Base-by-base conservation (phyloP, 495 filamentous ascomycete species). In the Peziza echinospora region DNA sequence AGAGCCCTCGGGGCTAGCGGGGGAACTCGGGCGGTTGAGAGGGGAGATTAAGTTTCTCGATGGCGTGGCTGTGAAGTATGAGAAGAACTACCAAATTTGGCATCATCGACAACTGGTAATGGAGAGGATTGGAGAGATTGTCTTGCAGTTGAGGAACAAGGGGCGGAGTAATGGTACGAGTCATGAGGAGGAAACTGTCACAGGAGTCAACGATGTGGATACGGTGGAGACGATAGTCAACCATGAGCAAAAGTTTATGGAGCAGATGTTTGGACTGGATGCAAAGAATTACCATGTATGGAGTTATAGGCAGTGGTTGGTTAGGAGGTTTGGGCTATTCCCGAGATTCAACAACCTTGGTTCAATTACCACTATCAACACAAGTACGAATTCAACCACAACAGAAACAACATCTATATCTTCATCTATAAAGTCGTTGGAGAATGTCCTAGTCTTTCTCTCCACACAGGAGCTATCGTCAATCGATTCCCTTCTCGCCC, bases 21-120 rank as follows among this genome's bases (percentile, higher is more conserved):
- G 74, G 43, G 68, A 79, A 49, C 70, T 94, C 2, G 3, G 13
- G 30, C 19, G 30, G 30, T 37, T 37, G 44, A 57, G 58, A 0
- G 68, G 78, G 48, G 89, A 97, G 59, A 62, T 93, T 21, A 65
- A 69, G 34, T 97, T 85, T 83, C 63, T 97, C 21, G 92, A 93
- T 57, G 65, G 69, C 2, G 71, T 92, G 16, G 78, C 89, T 3
- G 64, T 92, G 39, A 71, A 72, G 22, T 76, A 93, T 56, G 72
- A 87, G 55, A 97, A 97, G 61, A 97, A 96, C 61, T 97, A 94
- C 64, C 89, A 97, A 61, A 96, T 96, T 58, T 96, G 89, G 89
- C 84, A 93, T 57, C 91, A 96, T 61, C 81, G 89, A 22, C 82
- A 93, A 62, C 69, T 84, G 26, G 65, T 97, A 17, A 71, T 93